These are phyloP conservation scores for Aspergillus steynii DNA, from an alignment of 495 filamentous ascomycete species.

Conservation along the genomic window DNA sequence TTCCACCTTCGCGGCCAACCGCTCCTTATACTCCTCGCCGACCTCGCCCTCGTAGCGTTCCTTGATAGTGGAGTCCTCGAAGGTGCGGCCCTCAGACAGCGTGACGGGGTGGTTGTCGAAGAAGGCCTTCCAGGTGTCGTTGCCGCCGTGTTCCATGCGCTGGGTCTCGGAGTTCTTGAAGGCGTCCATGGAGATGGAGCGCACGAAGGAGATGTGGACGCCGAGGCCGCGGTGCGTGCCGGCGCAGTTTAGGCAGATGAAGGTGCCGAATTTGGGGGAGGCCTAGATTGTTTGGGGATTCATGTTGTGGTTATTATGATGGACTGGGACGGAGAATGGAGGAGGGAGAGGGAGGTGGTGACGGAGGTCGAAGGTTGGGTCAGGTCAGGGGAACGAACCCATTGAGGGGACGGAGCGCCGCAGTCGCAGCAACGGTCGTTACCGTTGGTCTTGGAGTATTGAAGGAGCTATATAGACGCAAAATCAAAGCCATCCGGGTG, in stretches of 20 bases:
- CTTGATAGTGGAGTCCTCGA: slow-evolving; percentile 74
- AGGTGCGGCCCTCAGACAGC: slow-evolving; percentile 55
- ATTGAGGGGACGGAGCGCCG: slow-evolving; percentile 91
- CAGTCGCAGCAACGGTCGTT: slow-evolving; percentile 95
- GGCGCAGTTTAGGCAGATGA: slow-evolving; percentile 95
- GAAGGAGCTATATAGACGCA: slow-evolving; percentile 61
- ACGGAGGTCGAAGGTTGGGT: neutral
- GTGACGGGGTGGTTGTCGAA: slow-evolving; percentile 72
- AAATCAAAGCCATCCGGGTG: neutral
- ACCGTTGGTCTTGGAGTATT: slow-evolving; percentile 81
- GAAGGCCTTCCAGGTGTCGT: slow-evolving; percentile 80
- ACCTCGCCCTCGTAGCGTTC: slow-evolving; percentile 84
- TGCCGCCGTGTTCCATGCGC: slow-evolving; percentile 85
- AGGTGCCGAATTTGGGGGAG: slow-evolving; percentile 77
- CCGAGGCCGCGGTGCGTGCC: slow-evolving; percentile 92
- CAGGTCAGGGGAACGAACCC: slow-evolving; percentile 47
- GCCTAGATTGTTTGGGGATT: slow-evolving; percentile 39
- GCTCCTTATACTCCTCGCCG: slow-evolving; percentile 95
- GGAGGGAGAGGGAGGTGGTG: neutral
- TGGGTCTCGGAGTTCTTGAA: slow-evolving; percentile 87
- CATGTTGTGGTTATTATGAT: slow-evolving; percentile 8
- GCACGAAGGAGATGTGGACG: slow-evolving; percentile 97
- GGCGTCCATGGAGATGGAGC: slow-evolving; percentile 94
- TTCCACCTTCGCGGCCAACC: slow-evolving; percentile 79
- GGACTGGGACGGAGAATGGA: neutral